A percentile compares a stretch with the other conserved stretches of the same genome.
Conservation (phyloP, 2,329 filamentous ascomycete genomes). For the Emergomyces orientalis region DNA sequence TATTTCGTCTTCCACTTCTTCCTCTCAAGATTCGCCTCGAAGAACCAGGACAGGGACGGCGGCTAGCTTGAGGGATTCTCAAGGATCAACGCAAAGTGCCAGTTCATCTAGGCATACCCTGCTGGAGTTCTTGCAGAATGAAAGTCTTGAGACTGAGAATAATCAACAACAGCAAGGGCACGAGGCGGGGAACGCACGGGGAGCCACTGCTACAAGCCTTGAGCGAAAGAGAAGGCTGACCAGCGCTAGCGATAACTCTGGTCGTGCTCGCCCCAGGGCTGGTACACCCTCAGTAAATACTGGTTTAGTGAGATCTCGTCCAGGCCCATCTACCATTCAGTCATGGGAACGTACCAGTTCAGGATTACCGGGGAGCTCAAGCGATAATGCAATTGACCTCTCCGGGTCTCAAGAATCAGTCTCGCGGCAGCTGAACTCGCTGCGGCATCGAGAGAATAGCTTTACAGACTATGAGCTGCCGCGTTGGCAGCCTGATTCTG, state of each 20-base stretch:
- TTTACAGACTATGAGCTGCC: slow-evolving; percentile 51
- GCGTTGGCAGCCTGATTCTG: slow-evolving; percentile 78
- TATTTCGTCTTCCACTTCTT: background rate
- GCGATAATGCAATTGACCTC: slow-evolving; percentile 27
- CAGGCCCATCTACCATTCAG: background rate
- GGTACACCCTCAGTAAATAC: background rate
- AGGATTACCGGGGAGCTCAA: slow-evolving; percentile 22
- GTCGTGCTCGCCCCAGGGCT: slow-evolving; percentile 6
- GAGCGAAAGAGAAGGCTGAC: slow-evolving; percentile 38
- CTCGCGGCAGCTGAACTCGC: slow-evolving; percentile 17
- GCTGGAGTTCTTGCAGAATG: slow-evolving; percentile 6
- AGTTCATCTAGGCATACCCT: slow-evolving; percentile 6
- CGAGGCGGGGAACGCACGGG: background rate
- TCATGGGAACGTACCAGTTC: slow-evolving; percentile 3
- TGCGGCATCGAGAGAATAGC: slow-evolving; percentile 21
- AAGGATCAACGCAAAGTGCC: background rate
- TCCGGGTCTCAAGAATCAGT: slow-evolving; percentile 20
- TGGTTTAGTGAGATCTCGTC: background rate
- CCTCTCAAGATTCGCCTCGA: background rate
- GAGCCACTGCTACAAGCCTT: slow-evolving; percentile 11
- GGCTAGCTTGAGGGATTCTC: background rate
- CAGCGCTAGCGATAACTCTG: slow-evolving; percentile 25
- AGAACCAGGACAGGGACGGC: background rate
- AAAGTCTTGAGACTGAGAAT: background rate
- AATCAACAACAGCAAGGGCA: background rate